Conservation (phyloP, 1,284 basidiomycete genomes). For the Pyrrhoderma lamaoense region DNA sequence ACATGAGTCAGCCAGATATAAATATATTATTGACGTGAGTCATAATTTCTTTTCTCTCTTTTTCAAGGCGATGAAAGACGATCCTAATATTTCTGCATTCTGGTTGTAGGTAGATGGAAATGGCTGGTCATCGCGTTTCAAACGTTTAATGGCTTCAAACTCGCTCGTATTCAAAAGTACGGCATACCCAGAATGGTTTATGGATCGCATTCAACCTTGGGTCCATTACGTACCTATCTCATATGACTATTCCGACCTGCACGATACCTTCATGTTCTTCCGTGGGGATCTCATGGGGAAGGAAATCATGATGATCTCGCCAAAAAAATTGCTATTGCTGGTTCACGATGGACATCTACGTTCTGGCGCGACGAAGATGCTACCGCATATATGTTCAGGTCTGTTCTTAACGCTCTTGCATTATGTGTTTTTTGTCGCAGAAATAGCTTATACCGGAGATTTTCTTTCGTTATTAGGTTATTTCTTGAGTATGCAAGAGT, state of each 20-base stretch:
- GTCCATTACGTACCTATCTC: constrained; percentile 58
- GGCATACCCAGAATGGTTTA: constrained; percentile 58
- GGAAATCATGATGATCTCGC: constrained; percentile 48
- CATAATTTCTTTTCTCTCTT: constrained; percentile 2
- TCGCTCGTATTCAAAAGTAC: constrained; percentile 59
- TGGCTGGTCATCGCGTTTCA: constrained; percentile 66
- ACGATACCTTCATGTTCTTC: constrained; percentile 54
- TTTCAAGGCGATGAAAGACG: too few species aligned
- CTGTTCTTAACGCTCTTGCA: constrained; percentile 18
- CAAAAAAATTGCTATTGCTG: constrained; percentile 47
- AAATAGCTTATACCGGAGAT: neutral
- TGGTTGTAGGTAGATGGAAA: constrained; percentile 52
- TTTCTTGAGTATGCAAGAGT: constrained; percentile 37
- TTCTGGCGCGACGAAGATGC: constrained; percentile 63
- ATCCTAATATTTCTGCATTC: neutral
- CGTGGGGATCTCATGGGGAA: constrained; percentile 38
- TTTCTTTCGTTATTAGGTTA: constrained; percentile 22
- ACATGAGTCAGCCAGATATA: constrained; percentile 47
- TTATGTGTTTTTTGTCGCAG: neutral
- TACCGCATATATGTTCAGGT: constrained; percentile 58
- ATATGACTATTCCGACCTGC: constrained; percentile 44
- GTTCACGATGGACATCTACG: constrained; percentile 49
- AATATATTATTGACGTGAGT: constrained; percentile 58
- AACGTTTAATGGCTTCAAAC: constrained; percentile 55
- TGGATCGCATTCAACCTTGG: constrained; percentile 45